Base-by-base conservation (phyloP, 2,329 filamentous ascomycete genomes). In the Pestalotiopsis sp. region DNA sequence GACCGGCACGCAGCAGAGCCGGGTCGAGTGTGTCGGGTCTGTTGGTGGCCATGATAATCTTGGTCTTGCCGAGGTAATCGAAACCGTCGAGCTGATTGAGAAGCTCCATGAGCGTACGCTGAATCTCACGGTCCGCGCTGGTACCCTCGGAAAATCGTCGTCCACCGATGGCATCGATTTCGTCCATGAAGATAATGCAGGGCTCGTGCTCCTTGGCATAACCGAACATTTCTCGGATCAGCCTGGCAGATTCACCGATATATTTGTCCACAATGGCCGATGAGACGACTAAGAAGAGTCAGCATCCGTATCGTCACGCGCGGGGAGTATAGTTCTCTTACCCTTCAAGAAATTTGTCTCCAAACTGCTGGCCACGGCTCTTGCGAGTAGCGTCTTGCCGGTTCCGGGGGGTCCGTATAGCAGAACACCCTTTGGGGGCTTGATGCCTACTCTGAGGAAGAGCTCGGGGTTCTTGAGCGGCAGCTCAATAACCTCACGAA, bases 161-260 rank as follows among this genome's bases (percentile, higher is more conserved):
- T 71, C 97, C 97, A 80, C 96, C 96, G 77, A 99, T 99, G 78
- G 96, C 96, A 79, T 99, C 96, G 79, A 99, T 99, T 84, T 99
- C 96, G 86, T 99, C 97, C 96, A 99, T 99, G 88, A 99, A 99
- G 83, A 99, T 99, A 81, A 99, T 99, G 81, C 96, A 99, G 52
- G 96, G 96, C 82, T 99, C 96, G 81, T 99, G 96, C 81, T 99
- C 97, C 83, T 98, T 98, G 76, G 97, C 96, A 78, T 99, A 99
- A 69, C 96, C 97, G 78, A 99, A 99, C 97, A 99, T 99, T 82
- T 99, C 96, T 80, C 96, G 91, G 77, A 99, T 99, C 73, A 99
- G 86, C 73, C 97, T 92, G 49, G 96, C 96, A 12, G 96, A 99
- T 84, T 99, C 96, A 81, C 96, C 96, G 72, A 99, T 99, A 79